A percentile compares a stretch with the other conserved stretches of the same genome.
Conservation (phyloP, 2,329 filamentous ascomycete genomes). For the Fusarium vanettenii region DNA sequence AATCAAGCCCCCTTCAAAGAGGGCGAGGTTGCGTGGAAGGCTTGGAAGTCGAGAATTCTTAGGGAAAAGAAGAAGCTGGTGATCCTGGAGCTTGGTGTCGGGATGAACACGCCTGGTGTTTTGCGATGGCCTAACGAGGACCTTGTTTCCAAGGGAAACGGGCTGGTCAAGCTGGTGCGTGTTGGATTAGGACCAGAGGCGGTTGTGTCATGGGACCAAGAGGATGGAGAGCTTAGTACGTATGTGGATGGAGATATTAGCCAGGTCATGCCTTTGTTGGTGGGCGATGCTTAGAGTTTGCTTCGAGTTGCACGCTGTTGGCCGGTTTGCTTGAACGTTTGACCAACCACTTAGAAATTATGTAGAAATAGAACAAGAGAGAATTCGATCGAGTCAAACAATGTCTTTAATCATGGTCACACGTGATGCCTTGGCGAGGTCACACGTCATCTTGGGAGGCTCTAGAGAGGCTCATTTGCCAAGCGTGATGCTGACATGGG, state of each 20-base stretch:
- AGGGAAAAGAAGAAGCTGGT: slow-evolving; percentile 32
- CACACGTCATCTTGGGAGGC: slow-evolving; percentile 15
- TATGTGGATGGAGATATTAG: slow-evolving; percentile 34
- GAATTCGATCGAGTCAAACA: background rate
- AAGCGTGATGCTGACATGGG: slow-evolving; percentile 21
- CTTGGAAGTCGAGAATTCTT: slow-evolving; percentile 1
- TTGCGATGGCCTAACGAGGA: slow-evolving; percentile 40
- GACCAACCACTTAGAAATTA: background rate
- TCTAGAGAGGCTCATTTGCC: slow-evolving; percentile 26
- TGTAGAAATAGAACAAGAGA: background rate
- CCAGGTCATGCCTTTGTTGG: slow-evolving; percentile 3
- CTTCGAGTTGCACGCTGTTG: background rate
- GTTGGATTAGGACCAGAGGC: slow-evolving; percentile 34
- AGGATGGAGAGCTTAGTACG: slow-evolving; percentile 32
- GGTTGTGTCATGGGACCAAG: slow-evolving; percentile 35
- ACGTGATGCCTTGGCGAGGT: slow-evolving; percentile 1
- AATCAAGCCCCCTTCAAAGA: slow-evolving; percentile 24
- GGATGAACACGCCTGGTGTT: slow-evolving; percentile 39
- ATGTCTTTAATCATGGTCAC: background rate
- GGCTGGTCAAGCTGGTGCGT: slow-evolving; percentile 30
- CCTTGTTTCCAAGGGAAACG: slow-evolving; percentile 16
- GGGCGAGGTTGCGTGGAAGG: slow-evolving; percentile 25
- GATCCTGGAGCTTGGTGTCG: slow-evolving; percentile 36
- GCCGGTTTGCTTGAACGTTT: too few relatives aligned
- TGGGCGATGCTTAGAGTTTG: background rate